Conservation (phyloP, 371 early-diverging fungal species). For the Mortierella sp. region DNA sequence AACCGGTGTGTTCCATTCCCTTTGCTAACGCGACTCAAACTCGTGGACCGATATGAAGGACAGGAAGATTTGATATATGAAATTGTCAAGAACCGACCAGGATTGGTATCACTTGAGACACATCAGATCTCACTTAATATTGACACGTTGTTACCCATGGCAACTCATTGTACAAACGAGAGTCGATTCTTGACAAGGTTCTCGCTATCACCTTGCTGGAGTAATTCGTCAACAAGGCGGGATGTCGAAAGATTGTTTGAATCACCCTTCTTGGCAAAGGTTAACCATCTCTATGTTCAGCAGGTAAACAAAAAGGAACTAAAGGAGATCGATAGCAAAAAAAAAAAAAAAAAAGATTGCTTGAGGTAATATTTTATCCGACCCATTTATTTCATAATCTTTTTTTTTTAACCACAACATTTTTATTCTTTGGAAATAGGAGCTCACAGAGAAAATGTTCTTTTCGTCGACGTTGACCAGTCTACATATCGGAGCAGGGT, state of each 20-base stretch:
- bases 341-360: background rate
- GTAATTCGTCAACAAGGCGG: conserved; percentile 10
- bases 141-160: conserved; percentile 24
- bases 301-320: conserved; percentile 22
- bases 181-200: conserved; percentile 23
- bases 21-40: conserved; percentile 25
- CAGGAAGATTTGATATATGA: conserved; percentile 26
- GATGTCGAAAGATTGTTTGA: conserved; percentile 31
- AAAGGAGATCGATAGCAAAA: too few relatives aligned
- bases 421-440: conserved; percentile 1
- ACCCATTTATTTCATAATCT: background rate
- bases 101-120: conserved; percentile 26
- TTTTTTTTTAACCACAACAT: background rate
- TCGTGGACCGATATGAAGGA: conserved; percentile 30
- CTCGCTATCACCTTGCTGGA: conserved; percentile 23
- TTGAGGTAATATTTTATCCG: background rate
- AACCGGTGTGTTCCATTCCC: conserved; percentile 13
- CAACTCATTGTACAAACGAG: conserved; percentile 10
- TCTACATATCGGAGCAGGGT: conserved; percentile 36
- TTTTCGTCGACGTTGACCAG: conserved; percentile 33
- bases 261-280: conserved; percentile 15
- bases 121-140: conserved; percentile 29
- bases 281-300: conserved; percentile 40
- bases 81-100: conserved; percentile 23
- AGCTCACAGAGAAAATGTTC: conserved; percentile 11